Evolutionary conservation across 306 rosid genomes (phyloP).

Genomic region (Bauhinia variegata): DNA sequence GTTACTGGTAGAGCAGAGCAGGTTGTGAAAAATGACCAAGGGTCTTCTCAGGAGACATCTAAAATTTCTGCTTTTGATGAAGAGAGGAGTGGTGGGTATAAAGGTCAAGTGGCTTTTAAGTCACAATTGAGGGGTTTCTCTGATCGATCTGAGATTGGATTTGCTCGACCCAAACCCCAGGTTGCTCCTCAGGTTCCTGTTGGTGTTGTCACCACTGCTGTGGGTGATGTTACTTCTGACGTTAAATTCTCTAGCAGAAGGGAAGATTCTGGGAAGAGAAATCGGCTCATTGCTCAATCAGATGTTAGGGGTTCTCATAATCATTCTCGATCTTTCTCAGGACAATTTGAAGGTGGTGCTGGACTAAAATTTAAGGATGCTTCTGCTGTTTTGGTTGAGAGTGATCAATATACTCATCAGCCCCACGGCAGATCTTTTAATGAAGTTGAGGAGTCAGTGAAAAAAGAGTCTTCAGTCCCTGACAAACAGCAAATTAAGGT

Average conservation of each 20-base stretch:
- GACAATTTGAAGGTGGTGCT: slow-evolving; percentile 66
- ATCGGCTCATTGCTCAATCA: slow-evolving; percentile 51
- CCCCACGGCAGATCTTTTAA: slow-evolving; percentile 49
- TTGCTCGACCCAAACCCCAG: slow-evolving; percentile 35
- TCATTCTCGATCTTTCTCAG: slow-evolving; percentile 77
- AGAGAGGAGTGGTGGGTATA: slow-evolving; percentile 40
- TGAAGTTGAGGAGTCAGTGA: slow-evolving; percentile 41
- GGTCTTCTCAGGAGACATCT: slow-evolving; percentile 47
- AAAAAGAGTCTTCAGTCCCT: slow-evolving; percentile 40
- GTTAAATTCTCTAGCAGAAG: slow-evolving; percentile 46
- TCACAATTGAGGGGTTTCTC: slow-evolving; percentile 33
- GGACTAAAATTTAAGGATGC: slow-evolving; percentile 58
- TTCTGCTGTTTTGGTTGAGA: slow-evolving; percentile 45
- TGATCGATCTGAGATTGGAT: slow-evolving; percentile 36
- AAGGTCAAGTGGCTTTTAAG: slow-evolving; percentile 49
- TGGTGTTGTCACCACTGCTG: slow-evolving; percentile 37
- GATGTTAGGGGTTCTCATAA: slow-evolving; percentile 54
- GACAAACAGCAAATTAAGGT: slow-evolving; percentile 39
- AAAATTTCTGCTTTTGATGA: slow-evolving; percentile 40
- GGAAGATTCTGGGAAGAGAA: slow-evolving; percentile 54
- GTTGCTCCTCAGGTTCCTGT: slow-evolving; percentile 37
- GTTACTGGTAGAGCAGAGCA: slow-evolving; percentile 39
- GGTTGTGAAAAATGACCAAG: slow-evolving; percentile 51
- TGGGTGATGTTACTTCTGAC: slow-evolving; percentile 46
- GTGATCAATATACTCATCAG: slow-evolving; percentile 55